Evolutionary conservation across 2,329 filamentous ascomycete genomes (phyloP).

Genomic region (Calonectria ilicicola): DNA sequence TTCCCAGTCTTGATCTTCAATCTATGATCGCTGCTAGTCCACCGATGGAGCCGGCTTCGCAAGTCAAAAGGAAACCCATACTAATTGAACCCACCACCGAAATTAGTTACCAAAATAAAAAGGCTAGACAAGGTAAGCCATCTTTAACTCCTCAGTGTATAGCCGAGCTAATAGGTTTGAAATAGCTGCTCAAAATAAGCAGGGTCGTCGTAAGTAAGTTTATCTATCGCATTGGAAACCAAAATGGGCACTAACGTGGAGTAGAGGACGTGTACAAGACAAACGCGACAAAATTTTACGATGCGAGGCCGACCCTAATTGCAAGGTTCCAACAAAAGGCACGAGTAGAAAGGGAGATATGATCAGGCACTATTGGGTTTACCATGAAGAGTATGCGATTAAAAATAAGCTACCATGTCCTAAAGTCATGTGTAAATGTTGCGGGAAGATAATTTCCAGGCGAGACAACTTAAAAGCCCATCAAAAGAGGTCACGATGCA

Average conservation of each 20-base stretch:
- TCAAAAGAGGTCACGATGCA: too few species aligned
- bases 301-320: constrained; percentile 9
- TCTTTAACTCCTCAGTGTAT: not conserved
- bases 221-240: not conserved
- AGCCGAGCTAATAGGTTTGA: not conserved
- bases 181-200: not conserved
- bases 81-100: too few species aligned
- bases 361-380: constrained; percentile 27
- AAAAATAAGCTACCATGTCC: not conserved
- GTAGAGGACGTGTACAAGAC: constrained; percentile 31
- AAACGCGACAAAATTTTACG: not conserved
- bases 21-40: not conserved
- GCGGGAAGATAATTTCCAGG: not conserved
- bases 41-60: not conserved
- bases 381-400: constrained; percentile 5
- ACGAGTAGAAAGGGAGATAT: too few species aligned
- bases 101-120: too few species aligned
- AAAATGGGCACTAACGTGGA: fast-evolving
- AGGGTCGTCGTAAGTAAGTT: constrained; percentile 24
- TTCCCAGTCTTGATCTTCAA: not conserved
- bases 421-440: constrained; percentile 13
- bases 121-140: not conserved
- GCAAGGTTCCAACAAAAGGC: too few species aligned
- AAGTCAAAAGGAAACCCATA: too few species aligned
- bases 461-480: constrained; percentile 26